Evolutionary conservation across 2,329 filamentous ascomycete species (phyloP), one percentile per base, ranked within the genome.

Genomic region (Phaeosphaeria sp.): DNA sequence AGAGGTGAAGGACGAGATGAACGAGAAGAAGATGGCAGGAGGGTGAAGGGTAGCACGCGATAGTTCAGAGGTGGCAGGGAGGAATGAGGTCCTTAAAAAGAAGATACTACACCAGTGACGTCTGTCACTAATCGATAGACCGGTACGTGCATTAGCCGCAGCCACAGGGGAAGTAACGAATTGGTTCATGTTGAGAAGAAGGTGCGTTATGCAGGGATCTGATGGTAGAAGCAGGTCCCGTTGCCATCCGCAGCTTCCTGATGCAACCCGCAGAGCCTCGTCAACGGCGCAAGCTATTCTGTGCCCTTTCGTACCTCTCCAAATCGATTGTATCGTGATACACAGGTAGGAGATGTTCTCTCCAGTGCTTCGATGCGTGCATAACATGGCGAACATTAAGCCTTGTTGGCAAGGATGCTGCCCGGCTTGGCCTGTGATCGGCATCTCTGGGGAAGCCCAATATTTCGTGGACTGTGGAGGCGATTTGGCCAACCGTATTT

Each of bases 71-170:
- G 53, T 25, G 22, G 43, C 43, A 39, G 25, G 25, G 50, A 47
- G 52, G 53, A 51, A 59, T 56, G 55, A 52, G n/a, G n/a, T 11
- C 24, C 11, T 44, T 51, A 39, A 24, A 42, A 44, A 45, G 56
- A 63, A 57, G 64, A 61, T 55, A 64, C 61, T 52, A 46, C 30
- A 53, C 51, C 47, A 22, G 62, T 68, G 65, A 68, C 65, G 65
- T 63, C 59, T 56, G 56, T 46, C 49, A 44, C 56, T 47, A 40
- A 59, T 50, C 55, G 64, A 63, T 47, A 51, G 53, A 48, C 57
- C 52, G 46, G 60, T 51, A 50, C 59, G 56, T 63, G 64, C 62
- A 59, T 59, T 58, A 58, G 62, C 60, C 24, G 55, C 61, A 58
- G 62, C 60, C 24, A 55, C 61, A 64, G 43, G 59, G 55, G 56